Percentiles rank a stretch among this genome's conserved stretches.
phyloP scores from a whole-genome alignment of 352 stramenopile species.

The Phytophthora citrophthora region DNA sequence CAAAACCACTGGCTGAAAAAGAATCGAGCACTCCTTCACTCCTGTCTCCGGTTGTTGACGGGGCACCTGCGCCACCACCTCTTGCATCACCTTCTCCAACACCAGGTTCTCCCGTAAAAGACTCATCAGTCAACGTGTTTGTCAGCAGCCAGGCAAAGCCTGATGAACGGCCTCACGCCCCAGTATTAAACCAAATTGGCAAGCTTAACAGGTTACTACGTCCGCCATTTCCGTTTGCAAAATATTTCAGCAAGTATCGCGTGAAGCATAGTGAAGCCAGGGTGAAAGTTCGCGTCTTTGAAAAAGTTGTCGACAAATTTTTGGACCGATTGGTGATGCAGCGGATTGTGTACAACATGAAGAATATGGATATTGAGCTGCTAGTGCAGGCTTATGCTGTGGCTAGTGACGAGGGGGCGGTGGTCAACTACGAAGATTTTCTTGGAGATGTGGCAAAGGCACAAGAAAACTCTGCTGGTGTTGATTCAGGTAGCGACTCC shows the following conservation, averaged over 20 bases:
- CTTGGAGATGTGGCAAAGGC: constrained; percentile 53
- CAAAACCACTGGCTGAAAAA: constrained; percentile 38
- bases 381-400: constrained; percentile 42
- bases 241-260: constrained; percentile 81
- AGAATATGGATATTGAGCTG: constrained; percentile 60
- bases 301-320: constrained; percentile 84
- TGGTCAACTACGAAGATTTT: constrained; percentile 63
- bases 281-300: constrained; percentile 69
- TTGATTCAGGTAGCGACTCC: constrained; percentile 18
- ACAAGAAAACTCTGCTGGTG: constrained; percentile 23
- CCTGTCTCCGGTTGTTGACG: constrained; percentile 19
- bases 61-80: constrained; percentile 8
- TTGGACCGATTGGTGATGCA: constrained; percentile 60
- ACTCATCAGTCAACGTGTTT: constrained; percentile 7
- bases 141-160: constrained; percentile 9
- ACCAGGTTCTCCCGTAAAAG: constrained; percentile 20
- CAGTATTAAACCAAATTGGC: constrained; percentile 44
- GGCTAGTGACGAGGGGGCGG: constrained; percentile 23
- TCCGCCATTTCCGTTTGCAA: constrained; percentile 70
- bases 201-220: constrained; percentile 55
- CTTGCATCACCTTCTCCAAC: constrained; percentile 8
- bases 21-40: constrained; percentile 14
- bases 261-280: constrained; percentile 36
- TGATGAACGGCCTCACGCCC: constrained; percentile 16
- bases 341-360: constrained; percentile 69